Evolutionary conservation across 2,329 filamentous ascomycete species (phyloP).

Genomic region (Colletotrichum horii): DNA sequence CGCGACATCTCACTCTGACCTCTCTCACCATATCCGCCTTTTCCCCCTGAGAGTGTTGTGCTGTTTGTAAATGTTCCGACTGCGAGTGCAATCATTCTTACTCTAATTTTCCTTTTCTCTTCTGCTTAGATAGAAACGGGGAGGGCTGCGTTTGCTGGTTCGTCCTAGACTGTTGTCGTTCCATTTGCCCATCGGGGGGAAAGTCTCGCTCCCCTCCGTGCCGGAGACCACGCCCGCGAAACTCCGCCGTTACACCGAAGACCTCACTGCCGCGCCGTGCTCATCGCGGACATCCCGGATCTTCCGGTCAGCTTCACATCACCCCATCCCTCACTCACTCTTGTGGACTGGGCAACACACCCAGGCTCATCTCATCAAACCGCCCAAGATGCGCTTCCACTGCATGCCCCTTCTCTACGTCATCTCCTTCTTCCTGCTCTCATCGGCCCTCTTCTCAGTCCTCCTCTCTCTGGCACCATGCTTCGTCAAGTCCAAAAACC

Average conservation of each 20-base stretch:
- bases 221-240: not conserved
- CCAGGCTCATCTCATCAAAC: not conserved
- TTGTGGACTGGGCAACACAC: not conserved
- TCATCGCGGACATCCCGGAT: constrained; percentile 2
- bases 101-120: not conserved
- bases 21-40: not conserved
- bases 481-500: constrained; percentile 23
- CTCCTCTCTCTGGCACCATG: constrained; percentile 29
- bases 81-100: not conserved
- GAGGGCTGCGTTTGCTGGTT: not conserved
- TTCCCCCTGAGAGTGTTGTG: not conserved
- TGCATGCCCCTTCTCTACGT: constrained; percentile 23
- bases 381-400: constrained; percentile 16
- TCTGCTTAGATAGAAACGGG: not conserved
- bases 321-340: not conserved
- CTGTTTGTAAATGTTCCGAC: not conserved
- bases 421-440: constrained; percentile 21
- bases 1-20: not conserved
- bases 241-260: not conserved
- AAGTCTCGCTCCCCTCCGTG: not conserved
- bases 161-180: not conserved
- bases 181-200: not conserved
- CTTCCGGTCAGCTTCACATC: not conserved
- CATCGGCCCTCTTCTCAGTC: constrained; percentile 26
- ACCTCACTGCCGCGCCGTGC: not conserved